Base-by-base conservation (phyloP, 805 yeast species). In the Ogataea paradorogensis region DNA sequence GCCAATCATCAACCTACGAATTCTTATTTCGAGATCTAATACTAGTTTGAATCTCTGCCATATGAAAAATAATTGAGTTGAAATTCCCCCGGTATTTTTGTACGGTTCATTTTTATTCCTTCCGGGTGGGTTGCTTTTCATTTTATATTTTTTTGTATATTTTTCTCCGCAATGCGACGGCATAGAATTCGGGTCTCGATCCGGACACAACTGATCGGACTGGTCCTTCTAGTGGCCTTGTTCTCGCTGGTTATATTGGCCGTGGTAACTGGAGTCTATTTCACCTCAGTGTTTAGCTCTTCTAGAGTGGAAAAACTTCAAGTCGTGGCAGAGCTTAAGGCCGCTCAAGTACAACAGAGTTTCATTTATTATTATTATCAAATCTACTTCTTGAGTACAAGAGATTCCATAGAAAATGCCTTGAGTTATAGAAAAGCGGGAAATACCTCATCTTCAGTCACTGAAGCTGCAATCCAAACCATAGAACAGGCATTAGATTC, bases 301-400 rank as follows among this genome's bases (percentile, higher is more conserved):
- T 61, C 84, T 30, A 70, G 95, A 52, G 77, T 81, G 1, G 89
- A 85, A 46, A 73, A 89, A 41, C 65, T 89, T 18, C 76, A 76
- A 51, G 86, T 86, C 30, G 84, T 88, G 15, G 84, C 95, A 2
- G 84, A 84, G 58, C 66, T 89, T 40, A 88, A 87, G 59, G 78
- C 91, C 0, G 75, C 90, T 0, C 96, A 89, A 59, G 67, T 88
- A 15, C 73, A 72, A 39, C 96, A 87, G 61, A 74, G 78, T 28
- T 65, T 85, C 42, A 74, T 74, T 43, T 73, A 70, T 45, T 66
- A 77, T 20, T 82, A 78, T 57, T 84, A 81, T 55, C 95, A 87
- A 59, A 73, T 81, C 2, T 72, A 73, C 41, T 80, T 84, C 68
- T 64, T 88, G 8, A 65, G 86, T 1, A 68, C 78, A 3, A 72